Conservation (phyloP, 306 rosid species). For the Prunus mira region DNA sequence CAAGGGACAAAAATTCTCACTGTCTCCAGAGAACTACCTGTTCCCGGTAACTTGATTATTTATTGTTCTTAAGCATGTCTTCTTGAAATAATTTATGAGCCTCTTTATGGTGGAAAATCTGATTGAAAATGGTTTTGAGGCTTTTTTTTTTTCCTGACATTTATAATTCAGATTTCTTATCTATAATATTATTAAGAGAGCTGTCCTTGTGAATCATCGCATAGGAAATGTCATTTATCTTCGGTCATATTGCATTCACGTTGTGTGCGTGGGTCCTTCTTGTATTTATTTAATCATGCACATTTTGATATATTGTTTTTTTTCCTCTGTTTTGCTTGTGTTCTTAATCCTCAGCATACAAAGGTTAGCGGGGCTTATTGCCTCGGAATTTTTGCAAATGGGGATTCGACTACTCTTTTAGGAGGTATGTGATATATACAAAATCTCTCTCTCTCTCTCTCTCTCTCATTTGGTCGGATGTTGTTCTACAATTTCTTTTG, state of each 20-base stretch:
- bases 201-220: background rate
- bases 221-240: background rate
- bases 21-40: constrained; percentile 46
- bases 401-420: constrained; percentile 47
- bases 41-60: constrained; percentile 39
- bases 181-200: background rate
- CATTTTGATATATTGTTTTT: background rate
- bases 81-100: background rate
- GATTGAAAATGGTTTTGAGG: background rate
- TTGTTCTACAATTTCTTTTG: background rate
- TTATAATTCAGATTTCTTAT: background rate
- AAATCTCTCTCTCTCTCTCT: background rate
- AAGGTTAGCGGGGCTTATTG: constrained; percentile 51
- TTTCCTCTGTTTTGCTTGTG: background rate
- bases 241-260: background rate
- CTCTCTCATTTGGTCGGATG: background rate
- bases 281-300: background rate
- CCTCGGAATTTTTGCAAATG: constrained; percentile 46
- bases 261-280: background rate
- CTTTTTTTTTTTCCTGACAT: background rate
- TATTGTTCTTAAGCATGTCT: constrained; percentile 8
- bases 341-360: constrained; percentile 35
- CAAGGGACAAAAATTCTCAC: constrained; percentile 34
- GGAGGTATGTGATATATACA: constrained; percentile 33
- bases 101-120: background rate